Base-by-base conservation (phyloP, 768 basidiomycete species). In the Lactarius deliciosus region DNA sequence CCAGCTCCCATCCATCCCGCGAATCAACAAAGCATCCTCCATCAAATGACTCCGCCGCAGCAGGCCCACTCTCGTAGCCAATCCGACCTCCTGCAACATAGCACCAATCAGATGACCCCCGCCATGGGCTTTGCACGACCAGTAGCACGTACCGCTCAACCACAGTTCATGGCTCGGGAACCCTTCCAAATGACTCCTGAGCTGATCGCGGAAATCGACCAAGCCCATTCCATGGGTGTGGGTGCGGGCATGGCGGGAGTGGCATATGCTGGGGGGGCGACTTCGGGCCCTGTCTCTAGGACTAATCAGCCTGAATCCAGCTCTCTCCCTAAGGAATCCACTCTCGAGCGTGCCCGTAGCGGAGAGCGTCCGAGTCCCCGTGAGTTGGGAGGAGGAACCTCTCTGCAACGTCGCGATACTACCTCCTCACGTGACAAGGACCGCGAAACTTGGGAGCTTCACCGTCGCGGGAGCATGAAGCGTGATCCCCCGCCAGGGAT, bases 391-490 rank as follows among this genome's bases (percentile, higher is more conserved):
- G 30, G 25, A 16, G 60, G 45, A 11, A 34, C 60, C 15, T 5
- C 64, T 50, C 11, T 56, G 18, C 68, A 55, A 20, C 69, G 69
- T 36, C 68, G 69, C 18, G 69, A 70, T 43, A 63, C 69, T 3
- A 20, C 25, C 25, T 25, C 25, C 25, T 25, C 38, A 30, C 64
- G 63, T 62, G 63, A 68, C 41, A 62, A 65, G 18, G 64, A 63
- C 11, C 66, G 66, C 34, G 66, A 68, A 18, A 25, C 45, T 8
- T 65, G 64, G 63, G 70, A 69, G 22, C 40, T 56, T 8, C 57
- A 41, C 34, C 69, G 69, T n/a, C 68, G 68, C 0, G 65, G 68
- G 11, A 71, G 70, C 53, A 16, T 71, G 41, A 69, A 66, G 58
- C 64, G 64, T 25, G 70, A 71, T 45, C 10, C 9, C 13, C 57